Conservation (phyloP, 352 stramenopile genomes). For the Pythium aristosporum region DNA sequence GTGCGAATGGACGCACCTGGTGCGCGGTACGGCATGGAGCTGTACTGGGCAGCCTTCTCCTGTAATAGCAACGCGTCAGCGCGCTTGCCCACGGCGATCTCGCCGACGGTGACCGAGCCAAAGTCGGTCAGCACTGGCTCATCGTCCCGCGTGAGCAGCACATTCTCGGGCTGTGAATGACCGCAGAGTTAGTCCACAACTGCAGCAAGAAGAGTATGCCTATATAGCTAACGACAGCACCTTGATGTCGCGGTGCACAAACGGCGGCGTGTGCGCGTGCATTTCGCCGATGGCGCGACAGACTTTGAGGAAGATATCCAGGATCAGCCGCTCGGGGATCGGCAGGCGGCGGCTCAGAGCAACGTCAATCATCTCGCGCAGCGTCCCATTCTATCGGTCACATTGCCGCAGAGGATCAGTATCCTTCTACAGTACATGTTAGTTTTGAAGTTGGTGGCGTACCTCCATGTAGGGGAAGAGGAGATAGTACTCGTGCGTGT, state of each 20-base stretch:
- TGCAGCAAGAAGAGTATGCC: no score
- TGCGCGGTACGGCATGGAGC: slow-evolving; percentile 86
- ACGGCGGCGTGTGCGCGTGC: slow-evolving; percentile 62
- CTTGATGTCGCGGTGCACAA: slow-evolving; percentile 89
- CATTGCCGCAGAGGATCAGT: no score
- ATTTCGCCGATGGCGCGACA: slow-evolving; percentile 77
- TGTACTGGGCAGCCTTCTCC: slow-evolving; percentile 79
- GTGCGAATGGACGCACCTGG: slow-evolving; percentile 42
- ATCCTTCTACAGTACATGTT: neutral
- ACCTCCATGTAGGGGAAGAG: slow-evolving; percentile 88
- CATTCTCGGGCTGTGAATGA: slow-evolving; percentile 76
- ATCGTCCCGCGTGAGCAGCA: slow-evolving; percentile 75
- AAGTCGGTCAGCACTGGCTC: slow-evolving; percentile 89
- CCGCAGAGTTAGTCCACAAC: neutral
- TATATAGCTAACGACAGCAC: slow-evolving; percentile 25
- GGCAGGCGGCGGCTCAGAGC: slow-evolving; percentile 41
- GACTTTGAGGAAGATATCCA: slow-evolving; percentile 84
- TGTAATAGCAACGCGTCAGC: slow-evolving; percentile 82
- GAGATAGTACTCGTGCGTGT: slow-evolving; percentile 75
- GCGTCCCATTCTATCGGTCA: slow-evolving; percentile 62
- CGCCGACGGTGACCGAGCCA: slow-evolving; percentile 65
- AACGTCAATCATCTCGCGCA: slow-evolving; percentile 84
- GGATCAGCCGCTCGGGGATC: slow-evolving; percentile 65
- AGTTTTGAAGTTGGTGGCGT: neutral
- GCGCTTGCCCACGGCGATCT: slow-evolving; percentile 66